Evolutionary conservation across 1,284 basidiomycete genomes (phyloP).

Genomic region (Pseudozyma pruni): DNA sequence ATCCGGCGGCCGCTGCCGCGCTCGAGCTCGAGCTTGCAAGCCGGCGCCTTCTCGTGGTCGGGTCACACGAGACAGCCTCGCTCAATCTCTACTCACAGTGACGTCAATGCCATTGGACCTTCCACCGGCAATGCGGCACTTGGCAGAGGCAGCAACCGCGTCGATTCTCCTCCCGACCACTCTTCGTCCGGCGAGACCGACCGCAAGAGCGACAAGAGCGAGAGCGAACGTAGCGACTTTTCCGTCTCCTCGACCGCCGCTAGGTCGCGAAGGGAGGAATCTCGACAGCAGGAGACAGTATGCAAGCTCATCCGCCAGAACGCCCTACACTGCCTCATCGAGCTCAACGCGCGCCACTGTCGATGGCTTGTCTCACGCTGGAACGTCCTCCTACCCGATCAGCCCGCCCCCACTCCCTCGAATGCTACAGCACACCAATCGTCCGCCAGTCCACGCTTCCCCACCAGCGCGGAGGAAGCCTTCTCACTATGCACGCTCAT

Average conservation of each 20-base stretch:
- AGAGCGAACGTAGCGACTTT: constrained; percentile 40
- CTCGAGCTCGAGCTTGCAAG: constrained; percentile 6
- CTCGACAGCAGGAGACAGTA: constrained; percentile 20
- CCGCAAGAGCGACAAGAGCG: constrained; percentile 37
- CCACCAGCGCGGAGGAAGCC: not conserved
- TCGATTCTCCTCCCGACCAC: not conserved
- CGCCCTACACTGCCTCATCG: constrained; percentile 23
- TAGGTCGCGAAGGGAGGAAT: constrained; percentile 19
- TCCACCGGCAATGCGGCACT: not conserved
- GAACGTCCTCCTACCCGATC: constrained; percentile 28
- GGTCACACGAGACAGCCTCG: constrained; percentile 2
- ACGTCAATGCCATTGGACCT: not conserved
- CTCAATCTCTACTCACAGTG: not conserved
- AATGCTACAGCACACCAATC: not conserved
- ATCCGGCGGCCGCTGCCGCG: not conserved
- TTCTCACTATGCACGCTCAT: constrained; percentile 35
- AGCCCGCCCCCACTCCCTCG: not conserved
- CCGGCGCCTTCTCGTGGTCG: constrained; percentile 19
- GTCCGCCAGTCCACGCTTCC: constrained; percentile 2
- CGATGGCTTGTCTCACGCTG: constrained; percentile 21
- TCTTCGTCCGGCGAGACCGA: constrained; percentile 28
- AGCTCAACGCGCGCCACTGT: constrained; percentile 24
- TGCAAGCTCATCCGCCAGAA: constrained; percentile 36
- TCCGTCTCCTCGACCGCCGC: constrained; percentile 18
- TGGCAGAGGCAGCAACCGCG: not conserved